A percentile compares a stretch with the other conserved stretches of the same genome.
Evolutionary conservation across 768 basidiomycete species (phyloP).

Genomic region (Strobilomyces echinocephalus): DNA sequence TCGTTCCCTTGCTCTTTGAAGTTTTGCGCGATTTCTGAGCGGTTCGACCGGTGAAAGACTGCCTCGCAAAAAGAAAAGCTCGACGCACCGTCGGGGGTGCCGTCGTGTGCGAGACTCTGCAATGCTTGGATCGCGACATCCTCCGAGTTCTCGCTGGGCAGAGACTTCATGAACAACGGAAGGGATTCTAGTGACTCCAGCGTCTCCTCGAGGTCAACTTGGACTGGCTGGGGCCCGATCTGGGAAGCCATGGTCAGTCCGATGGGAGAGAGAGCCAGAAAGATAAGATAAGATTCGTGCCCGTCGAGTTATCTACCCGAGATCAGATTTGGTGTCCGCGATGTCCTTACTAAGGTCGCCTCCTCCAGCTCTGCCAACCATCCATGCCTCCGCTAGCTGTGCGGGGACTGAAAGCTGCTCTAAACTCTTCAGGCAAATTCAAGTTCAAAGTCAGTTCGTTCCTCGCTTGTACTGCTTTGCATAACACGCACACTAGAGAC

Average conservation of each 20-base stretch:
- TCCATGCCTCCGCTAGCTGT: slow-evolving; percentile 33
- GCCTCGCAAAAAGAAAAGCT: not conserved
- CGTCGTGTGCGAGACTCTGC: slow-evolving; percentile 82
- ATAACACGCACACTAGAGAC: slow-evolving; percentile 37
- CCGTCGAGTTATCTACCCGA: not conserved
- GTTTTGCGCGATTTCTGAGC: slow-evolving; percentile 77
- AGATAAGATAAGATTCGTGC: slow-evolving; percentile 20
- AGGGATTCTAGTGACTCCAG: slow-evolving; percentile 53
- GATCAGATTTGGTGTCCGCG: too few relatives aligned
- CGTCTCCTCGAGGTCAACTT: slow-evolving; percentile 31
- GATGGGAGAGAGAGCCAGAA: not conserved
- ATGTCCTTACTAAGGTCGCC: not conserved
- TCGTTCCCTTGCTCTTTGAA: slow-evolving; percentile 97
- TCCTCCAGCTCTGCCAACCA: not conserved
- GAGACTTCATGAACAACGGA: slow-evolving; percentile 89
- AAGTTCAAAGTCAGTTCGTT: slow-evolving; percentile 51
- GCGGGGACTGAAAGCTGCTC: slow-evolving; percentile 50
- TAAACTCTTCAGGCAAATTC: slow-evolving; percentile 58
- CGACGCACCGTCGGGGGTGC: slow-evolving; percentile 86
- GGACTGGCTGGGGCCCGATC: slow-evolving; percentile 23
- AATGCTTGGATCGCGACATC: slow-evolving; percentile 73
- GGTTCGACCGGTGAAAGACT: not conserved
- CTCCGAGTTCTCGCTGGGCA: slow-evolving; percentile 63
- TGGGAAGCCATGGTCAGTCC: slow-evolving; percentile 16
- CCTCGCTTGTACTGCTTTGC: not conserved